Percentiles rank a stretch among this genome's conserved stretches.
Evolutionary conservation across 2,329 filamentous ascomycete genomes (phyloP).

Genomic region (Pleochaeta shiraiana): DNA sequence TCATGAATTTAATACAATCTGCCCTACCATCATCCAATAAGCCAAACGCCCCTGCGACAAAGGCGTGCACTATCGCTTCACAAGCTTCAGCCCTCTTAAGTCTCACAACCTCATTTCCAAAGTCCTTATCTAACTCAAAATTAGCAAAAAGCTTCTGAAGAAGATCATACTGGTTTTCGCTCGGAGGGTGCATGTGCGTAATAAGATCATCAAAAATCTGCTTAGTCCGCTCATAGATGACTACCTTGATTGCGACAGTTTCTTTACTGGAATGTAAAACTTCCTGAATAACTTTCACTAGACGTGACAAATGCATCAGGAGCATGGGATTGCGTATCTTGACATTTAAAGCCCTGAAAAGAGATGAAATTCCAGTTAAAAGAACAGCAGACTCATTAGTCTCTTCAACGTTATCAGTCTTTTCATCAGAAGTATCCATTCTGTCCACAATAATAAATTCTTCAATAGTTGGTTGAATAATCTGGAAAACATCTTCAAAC

Average conservation of each 20-base stretch:
- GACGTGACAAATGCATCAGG: constrained; percentile 12
- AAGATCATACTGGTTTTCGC: constrained; percentile 9
- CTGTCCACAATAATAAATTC: constrained; percentile 33
- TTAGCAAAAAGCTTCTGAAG: constrained; percentile 12
- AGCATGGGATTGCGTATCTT: constrained; percentile 11
- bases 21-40: constrained; percentile 11
- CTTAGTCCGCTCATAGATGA: constrained; percentile 17
- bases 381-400: constrained; percentile 14
- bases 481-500: constrained; percentile 39
- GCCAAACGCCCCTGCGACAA: constrained; percentile 15
- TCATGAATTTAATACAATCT: constrained; percentile 11
- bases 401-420: constrained; percentile 10
- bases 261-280: constrained; percentile 13
- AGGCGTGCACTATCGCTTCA: constrained; percentile 13
- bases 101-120: constrained; percentile 16
- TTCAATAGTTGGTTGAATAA: constrained; percentile 41
- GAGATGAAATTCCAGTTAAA: constrained; percentile 15
- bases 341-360: constrained; percentile 17
- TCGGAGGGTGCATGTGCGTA: constrained; percentile 10
- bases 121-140: constrained; percentile 15
- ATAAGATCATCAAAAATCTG: constrained; percentile 15
- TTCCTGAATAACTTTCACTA: constrained; percentile 12
- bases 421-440: constrained; percentile 32
- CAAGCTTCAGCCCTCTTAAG: constrained; percentile 18
- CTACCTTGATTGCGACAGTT: constrained; percentile 14